These are phyloP conservation scores for Gossypium longicalyx DNA, from an alignment of 345 rosid species.

Conservation along the genomic window DNA sequence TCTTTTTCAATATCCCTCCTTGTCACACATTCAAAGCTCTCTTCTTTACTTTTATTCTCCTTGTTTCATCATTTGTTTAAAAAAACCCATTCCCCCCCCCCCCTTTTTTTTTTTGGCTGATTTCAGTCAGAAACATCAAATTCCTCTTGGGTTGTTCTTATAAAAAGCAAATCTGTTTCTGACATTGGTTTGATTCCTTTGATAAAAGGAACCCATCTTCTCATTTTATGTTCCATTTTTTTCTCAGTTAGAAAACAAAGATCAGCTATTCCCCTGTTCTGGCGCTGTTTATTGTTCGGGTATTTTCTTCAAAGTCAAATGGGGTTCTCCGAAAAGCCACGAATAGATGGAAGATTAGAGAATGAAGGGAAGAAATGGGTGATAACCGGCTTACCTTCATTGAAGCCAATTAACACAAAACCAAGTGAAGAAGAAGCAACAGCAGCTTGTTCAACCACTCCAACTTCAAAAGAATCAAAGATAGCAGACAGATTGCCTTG, in stretches of 20 bases:
- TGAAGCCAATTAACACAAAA: constrained; percentile 68
- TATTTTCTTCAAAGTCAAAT: constrained; percentile 27
- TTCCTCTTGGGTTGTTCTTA: too few relatives aligned
- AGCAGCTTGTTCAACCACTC: constrained; percentile 59
- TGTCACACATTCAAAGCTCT: too few relatives aligned
- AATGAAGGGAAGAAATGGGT: constrained; percentile 74
- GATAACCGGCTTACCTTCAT: constrained; percentile 57
- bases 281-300: background rate
- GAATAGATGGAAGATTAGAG: constrained; percentile 47
- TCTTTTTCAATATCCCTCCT: too few relatives aligned
- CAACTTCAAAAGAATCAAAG: constrained; percentile 70
- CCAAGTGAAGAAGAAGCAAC: constrained; percentile 32
- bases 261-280: background rate
- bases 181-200: too few relatives aligned
- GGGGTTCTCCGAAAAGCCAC: constrained; percentile 73
- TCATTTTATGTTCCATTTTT: too few relatives aligned
- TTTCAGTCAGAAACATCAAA: background rate
- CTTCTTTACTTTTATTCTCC: constrained; percentile 14
- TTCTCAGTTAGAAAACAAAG: background rate
- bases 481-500: constrained; percentile 63
- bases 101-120: too few relatives aligned
- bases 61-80: constrained; percentile 10
- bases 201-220: too few relatives aligned
- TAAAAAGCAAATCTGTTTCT: too few relatives aligned
- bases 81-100: background rate